Conservation (phyloP, 164 flowering plant genomes). For the Hamamelis virginiana region DNA sequence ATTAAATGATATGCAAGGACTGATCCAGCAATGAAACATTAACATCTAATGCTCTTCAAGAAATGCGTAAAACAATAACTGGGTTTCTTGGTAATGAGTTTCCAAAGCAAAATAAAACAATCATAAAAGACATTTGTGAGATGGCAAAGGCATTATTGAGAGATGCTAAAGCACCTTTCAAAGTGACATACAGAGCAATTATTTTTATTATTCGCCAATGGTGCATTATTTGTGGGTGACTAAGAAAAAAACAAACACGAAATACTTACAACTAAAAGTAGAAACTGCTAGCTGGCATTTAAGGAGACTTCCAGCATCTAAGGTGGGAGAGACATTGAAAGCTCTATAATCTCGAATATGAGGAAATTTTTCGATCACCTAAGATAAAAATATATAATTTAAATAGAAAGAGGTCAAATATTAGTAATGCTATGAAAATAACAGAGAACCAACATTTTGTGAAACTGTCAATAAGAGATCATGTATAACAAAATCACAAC, state of each 20-base stretch:
- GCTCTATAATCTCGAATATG: constrained; percentile 62
- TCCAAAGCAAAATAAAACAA: background rate
- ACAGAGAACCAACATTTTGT: background rate
- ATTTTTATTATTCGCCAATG: background rate
- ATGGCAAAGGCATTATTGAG: background rate
- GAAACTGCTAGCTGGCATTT: constrained; percentile 87
- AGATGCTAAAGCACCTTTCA: background rate
- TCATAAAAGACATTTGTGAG: background rate
- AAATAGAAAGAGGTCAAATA: too few species aligned
- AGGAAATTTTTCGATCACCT: constrained; percentile 86
- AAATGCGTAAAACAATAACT: too few species aligned
- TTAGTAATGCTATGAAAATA: too few species aligned
- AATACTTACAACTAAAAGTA: constrained; percentile 48
- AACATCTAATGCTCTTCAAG: too few species aligned
- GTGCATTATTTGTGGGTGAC: background rate
- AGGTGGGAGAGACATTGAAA: constrained; percentile 41
- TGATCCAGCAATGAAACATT: too few species aligned
- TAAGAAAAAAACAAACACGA: constrained; percentile 2
- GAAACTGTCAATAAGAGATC: background rate
- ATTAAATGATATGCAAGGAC: too few species aligned
- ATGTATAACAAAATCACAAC: background rate
- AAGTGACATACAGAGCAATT: background rate
- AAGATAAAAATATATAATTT: constrained; percentile 7
- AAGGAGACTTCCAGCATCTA: constrained; percentile 51
- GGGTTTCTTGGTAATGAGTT: too few species aligned